Evolutionary conservation across 2,329 filamentous ascomycete genomes (phyloP).

Genomic region (Nakataea oryzae): DNA sequence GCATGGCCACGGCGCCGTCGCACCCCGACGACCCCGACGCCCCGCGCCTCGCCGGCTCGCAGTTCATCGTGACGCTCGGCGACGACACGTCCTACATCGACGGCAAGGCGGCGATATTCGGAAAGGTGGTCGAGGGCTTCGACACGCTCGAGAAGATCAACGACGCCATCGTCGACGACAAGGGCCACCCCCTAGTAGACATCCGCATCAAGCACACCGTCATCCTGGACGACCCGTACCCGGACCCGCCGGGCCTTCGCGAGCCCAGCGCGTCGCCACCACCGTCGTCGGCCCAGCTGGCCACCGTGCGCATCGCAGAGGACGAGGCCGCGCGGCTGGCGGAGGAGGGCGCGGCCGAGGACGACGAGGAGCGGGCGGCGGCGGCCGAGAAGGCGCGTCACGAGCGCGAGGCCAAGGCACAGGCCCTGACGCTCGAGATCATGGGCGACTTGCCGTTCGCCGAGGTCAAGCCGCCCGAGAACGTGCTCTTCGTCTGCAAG

Average conservation of each 20-base stretch:
- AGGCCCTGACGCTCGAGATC: conserved; percentile 93
- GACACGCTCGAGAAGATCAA: conserved; percentile 93
- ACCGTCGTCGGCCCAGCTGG: conserved; percentile 75
- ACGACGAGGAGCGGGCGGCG: conserved; percentile 57
- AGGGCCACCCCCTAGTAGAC: conserved; percentile 80
- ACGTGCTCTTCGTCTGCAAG: conserved; percentile 97
- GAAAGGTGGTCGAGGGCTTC: conserved; percentile 91
- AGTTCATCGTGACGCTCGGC: conserved; percentile 88
- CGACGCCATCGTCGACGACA: conserved; percentile 74
- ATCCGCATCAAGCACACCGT: conserved; percentile 91
- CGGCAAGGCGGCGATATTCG: conserved; percentile 89
- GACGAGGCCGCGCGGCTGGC: conserved; percentile 65
- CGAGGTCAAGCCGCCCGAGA: conserved; percentile 94
- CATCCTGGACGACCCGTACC: conserved; percentile 83
- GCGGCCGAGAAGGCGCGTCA: conserved; percentile 69
- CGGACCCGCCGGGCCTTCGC: conserved; percentile 66
- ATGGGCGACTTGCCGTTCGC: conserved; percentile 96
- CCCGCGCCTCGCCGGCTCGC: conserved; percentile 66
- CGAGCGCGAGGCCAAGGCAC: conserved; percentile 84
- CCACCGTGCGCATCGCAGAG: conserved; percentile 83
- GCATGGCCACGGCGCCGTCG: conserved; percentile 80
- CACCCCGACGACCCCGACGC: conserved; percentile 67
- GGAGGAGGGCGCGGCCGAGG: conserved; percentile 44
- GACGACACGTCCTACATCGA: conserved; percentile 86
- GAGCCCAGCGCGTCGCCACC: conserved; percentile 72